phyloP scores from a whole-genome alignment of 148 eudicot genomes.

The Selenicereus undatus region DNA sequence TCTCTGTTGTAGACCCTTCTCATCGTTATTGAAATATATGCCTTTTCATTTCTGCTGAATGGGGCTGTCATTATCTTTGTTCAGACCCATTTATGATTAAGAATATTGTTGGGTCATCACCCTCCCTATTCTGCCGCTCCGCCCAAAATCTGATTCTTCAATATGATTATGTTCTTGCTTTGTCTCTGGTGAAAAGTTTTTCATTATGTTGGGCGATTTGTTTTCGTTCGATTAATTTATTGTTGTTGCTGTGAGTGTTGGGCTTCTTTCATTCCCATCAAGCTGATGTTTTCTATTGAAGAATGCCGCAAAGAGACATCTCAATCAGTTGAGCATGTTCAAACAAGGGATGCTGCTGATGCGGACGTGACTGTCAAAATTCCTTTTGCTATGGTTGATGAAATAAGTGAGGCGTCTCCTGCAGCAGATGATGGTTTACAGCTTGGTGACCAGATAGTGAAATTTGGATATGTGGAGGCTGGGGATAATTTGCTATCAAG shows the following conservation, averaged over 20 bases:
- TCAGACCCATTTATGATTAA: too few relatives aligned
- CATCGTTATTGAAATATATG: too few relatives aligned
- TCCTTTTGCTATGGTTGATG: slow-evolving; percentile 92
- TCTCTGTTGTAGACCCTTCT: too few relatives aligned
- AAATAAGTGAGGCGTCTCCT: slow-evolving; percentile 86
- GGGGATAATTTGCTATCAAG: slow-evolving; percentile 64
- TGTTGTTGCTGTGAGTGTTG: neutral
- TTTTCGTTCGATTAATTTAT: neutral
- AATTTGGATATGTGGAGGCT: slow-evolving; percentile 71
- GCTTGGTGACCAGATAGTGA: slow-evolving; percentile 88
- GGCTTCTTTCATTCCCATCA: neutral
- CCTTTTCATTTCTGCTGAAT: too few relatives aligned
- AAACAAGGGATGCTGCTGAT: slow-evolving; percentile 18
- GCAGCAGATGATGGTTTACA: slow-evolving; percentile 97
- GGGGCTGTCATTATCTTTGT: too few relatives aligned
- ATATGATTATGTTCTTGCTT: neutral
- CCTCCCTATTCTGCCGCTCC: too few relatives aligned
- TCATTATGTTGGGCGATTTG: neutral
- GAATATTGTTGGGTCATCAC: too few relatives aligned
- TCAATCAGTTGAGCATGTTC: slow-evolving; percentile 25
- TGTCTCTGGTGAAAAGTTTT: neutral
- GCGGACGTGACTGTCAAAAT: slow-evolving; percentile 29
- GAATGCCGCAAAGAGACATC: slow-evolving; percentile 26
- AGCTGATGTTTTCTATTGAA: neutral
- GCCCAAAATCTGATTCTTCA: neutral